Percentiles rank a stretch among this genome's conserved stretches.
These are phyloP conservation scores for Globisporangium paddicum DNA, from an alignment of 352 stramenopile species.

Conservation along the genomic window DNA sequence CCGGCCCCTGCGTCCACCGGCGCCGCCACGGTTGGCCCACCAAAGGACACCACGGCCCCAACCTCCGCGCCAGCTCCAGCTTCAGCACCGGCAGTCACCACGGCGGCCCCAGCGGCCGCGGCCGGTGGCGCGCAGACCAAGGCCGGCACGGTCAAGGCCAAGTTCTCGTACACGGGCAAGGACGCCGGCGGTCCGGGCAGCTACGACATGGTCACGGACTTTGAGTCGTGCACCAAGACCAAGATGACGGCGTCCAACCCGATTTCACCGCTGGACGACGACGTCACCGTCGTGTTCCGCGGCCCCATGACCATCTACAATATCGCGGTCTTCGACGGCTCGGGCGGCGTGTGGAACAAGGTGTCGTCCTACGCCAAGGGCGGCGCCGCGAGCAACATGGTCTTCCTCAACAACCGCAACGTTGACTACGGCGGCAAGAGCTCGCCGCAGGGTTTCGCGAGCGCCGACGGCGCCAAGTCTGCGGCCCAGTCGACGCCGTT, in stretches of 20 bases:
- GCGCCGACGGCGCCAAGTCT: slow-evolving; percentile 39
- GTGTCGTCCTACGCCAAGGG: slow-evolving; percentile 65
- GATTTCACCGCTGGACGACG: slow-evolving; percentile 59
- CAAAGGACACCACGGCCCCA: slow-evolving; percentile 12
- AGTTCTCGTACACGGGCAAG: slow-evolving; percentile 53
- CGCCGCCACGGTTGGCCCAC: slow-evolving; percentile 4
- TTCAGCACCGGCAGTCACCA: not conserved
- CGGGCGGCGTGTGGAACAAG: slow-evolving; percentile 39
- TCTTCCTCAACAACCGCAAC: slow-evolving; percentile 86
- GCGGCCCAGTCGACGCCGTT: slow-evolving; percentile 40
- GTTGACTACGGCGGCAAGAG: slow-evolving; percentile 53
- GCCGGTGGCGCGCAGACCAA: slow-evolving; percentile 22
- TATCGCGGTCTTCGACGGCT: slow-evolving; percentile 68
- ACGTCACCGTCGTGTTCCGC: slow-evolving; percentile 63
- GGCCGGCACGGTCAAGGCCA: slow-evolving; percentile 28
- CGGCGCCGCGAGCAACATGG: slow-evolving; percentile 52
- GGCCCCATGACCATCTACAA: slow-evolving; percentile 63
- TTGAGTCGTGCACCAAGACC: slow-evolving; percentile 45
- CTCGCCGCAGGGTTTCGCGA: slow-evolving; percentile 58
- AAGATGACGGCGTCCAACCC: slow-evolving; percentile 31
- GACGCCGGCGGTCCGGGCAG: slow-evolving; percentile 45
- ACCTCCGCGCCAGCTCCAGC: slow-evolving; percentile 8
- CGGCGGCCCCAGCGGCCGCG: slow-evolving; percentile 2
- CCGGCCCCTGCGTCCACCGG: not conserved
- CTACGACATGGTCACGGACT: slow-evolving; percentile 73